A percentile compares a stretch with the other conserved stretches of the same genome.
phyloP scores from a whole-genome alignment of 2,329 filamentous ascomycete genomes.

The Fusarium keratoplasticum region DNA sequence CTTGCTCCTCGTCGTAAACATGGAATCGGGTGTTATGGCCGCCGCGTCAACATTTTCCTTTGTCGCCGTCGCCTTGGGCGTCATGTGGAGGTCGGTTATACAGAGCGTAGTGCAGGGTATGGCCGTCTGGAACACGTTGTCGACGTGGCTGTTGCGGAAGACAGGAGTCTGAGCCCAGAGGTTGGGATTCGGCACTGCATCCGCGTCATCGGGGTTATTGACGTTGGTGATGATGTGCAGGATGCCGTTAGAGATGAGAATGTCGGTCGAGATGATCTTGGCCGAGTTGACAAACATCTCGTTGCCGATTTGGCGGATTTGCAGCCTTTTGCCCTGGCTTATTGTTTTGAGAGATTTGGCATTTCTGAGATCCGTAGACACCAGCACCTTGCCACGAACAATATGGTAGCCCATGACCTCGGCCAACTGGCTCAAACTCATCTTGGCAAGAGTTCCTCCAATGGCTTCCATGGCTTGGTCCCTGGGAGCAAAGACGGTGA shows the following conservation, averaged over 20 bases:
- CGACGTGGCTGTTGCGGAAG: conserved; percentile 63
- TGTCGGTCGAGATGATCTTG: conserved; percentile 63
- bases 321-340: conserved; percentile 48
- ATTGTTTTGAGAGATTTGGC: conserved; percentile 51
- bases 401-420: conserved; percentile 74
- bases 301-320: conserved; percentile 54
- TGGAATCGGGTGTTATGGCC: conserved; percentile 26
- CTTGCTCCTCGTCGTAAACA: conserved; percentile 39
- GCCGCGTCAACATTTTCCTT: conserved; percentile 32
- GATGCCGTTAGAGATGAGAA: conserved; percentile 68
- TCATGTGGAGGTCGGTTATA: conserved; percentile 39
- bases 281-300: conserved; percentile 66
- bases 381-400: conserved; percentile 65
- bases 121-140: conserved; percentile 55
- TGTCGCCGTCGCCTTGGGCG: conserved; percentile 13
- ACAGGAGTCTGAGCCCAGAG: conserved; percentile 59
- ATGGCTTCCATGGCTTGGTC: conserved; percentile 70
- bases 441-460: conserved; percentile 60
- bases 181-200: conserved; percentile 51
- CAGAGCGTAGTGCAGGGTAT: conserved; percentile 58
- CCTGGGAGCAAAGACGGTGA: conserved; percentile 74
- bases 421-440: conserved; percentile 60
- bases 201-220: conserved; percentile 56
- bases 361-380: conserved; percentile 57
- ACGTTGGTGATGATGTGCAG: conserved; percentile 68